These are phyloP conservation scores for Chaetomium globosum DNA, from an alignment of 2,329 filamentous ascomycete genomes.

Conservation along the genomic window DNA sequence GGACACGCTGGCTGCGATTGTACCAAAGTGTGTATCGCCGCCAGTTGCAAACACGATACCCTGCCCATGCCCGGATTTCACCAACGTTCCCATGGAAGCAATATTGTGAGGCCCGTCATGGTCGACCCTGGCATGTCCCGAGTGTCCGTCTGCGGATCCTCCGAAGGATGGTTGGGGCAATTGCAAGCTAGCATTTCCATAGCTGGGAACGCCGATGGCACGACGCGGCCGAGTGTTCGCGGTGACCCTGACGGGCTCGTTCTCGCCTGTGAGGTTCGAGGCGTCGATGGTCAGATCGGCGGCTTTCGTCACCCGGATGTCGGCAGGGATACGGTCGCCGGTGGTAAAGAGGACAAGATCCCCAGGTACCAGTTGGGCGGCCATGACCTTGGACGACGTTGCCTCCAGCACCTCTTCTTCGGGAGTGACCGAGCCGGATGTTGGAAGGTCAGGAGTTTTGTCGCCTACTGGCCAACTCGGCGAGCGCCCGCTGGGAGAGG, in stretches of 20 bases:
- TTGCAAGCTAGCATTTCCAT: slow-evolving; percentile 38
- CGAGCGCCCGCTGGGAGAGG: slow-evolving; percentile 42
- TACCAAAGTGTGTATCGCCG: slow-evolving; percentile 90
- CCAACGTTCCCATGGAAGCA: slow-evolving; percentile 96
- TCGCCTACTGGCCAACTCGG: slow-evolving; percentile 54
- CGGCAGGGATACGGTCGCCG: slow-evolving; percentile 92
- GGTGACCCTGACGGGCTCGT: slow-evolving; percentile 83
- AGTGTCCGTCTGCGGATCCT: slow-evolving; percentile 53
- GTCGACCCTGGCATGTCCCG: slow-evolving; percentile 68
- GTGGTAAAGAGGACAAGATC: slow-evolving; percentile 94
- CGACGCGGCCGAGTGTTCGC: slow-evolving; percentile 57
- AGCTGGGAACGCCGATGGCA: slow-evolving; percentile 35
- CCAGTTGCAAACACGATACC: slow-evolving; percentile 98
- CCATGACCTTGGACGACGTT: slow-evolving; percentile 81
- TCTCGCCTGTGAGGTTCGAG: slow-evolving; percentile 95
- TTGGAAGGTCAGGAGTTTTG: slow-evolving; percentile 51
- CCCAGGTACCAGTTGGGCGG: slow-evolving; percentile 83
- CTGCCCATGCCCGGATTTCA: slow-evolving; percentile 92
- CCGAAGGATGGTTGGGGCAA: slow-evolving; percentile 44
- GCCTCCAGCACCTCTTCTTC: slow-evolving; percentile 67
- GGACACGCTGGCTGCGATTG: slow-evolving; percentile 89
- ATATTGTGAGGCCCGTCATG: slow-evolving; percentile 74
- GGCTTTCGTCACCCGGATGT: slow-evolving; percentile 89
- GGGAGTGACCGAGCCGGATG: slow-evolving; percentile 59
- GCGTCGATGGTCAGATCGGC: slow-evolving; percentile 92